Base-by-base conservation (phyloP, 768 basidiomycete species). In the Pisolithus tinctorius region DNA sequence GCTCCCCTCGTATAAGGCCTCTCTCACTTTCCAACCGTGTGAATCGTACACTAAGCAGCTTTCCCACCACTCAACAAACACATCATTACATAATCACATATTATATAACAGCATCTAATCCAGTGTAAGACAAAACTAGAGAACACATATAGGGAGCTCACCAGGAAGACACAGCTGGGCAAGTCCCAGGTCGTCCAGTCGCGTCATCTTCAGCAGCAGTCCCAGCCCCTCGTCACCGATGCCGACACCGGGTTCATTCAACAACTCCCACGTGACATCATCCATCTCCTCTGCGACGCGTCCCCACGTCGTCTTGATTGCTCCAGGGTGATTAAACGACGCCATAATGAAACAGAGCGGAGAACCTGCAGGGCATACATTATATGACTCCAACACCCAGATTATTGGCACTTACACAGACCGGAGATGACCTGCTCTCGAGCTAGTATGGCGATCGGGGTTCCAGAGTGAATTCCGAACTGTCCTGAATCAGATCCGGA, bases 281-380 rank as follows among this genome's bases (percentile, higher is more conserved):
- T 82, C 80, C 51, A 90, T 79, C 56, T 88, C 85, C 45, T 84
- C 80, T 7, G 75, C 83, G 58, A 72, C 76, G 11, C 76, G 72
- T 0, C 88, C 88, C 85, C 86, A 89, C 0, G 82, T 76, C 2
- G 75, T 74, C 60, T 77, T 81, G 27, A 87, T 84, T 5, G 80
- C 81, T 0, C 67, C 69, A 0, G 84, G 84, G 57, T 81, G 81
- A 60, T 76, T 77, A 66, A 81, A 82, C 0, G 80, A 80, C 6
- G 87, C 85, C 38, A 87, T 68, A 25, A 88, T 75, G 63, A 89
- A 90, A 66, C 88, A 90, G 31, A 90, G 68, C 0, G 85, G 76
- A 0, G 88, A 90, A 60, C 87, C 87, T 89, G 45, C 25, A 25
- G 5, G 34, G 13, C 11, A 4, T 34, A 14, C 4, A 13, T 13